A percentile compares a stretch with the other conserved stretches of the same genome.
These are phyloP conservation scores for Yamagishiella unicocca DNA, from an alignment of 139 green algal species.

Conservation along the genomic window DNA sequence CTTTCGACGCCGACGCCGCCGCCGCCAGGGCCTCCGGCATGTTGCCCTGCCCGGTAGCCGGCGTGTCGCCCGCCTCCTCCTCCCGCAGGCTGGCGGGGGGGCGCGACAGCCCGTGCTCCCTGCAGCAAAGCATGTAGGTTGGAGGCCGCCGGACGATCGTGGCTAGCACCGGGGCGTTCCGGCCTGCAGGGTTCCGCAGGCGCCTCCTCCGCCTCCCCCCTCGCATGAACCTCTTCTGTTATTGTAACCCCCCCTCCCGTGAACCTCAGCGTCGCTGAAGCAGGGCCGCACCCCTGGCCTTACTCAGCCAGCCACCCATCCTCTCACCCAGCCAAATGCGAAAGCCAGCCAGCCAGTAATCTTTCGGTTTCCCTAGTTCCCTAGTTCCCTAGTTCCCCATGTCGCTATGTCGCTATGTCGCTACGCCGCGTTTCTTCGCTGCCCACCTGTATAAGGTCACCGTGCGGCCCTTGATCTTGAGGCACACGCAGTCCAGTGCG, in stretches of 20 bases:
- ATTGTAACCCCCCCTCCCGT: no score
- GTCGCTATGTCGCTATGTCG: background rate
- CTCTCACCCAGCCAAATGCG: background rate
- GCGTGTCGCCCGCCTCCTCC: no score
- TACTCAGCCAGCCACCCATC: background rate
- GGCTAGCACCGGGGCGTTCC: no score
- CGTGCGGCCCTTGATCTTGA: conserved; percentile 32
- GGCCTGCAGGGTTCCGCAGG: no score
- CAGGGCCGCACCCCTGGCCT: background rate
- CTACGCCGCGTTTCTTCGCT: background rate
- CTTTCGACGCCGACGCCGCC: no score
- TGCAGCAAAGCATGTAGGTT: background rate
- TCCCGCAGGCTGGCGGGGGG: conserved; percentile 17
- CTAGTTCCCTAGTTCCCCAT: background rate
- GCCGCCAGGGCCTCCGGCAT: no score
- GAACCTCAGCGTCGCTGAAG: background rate
- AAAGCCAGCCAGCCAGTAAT: background rate
- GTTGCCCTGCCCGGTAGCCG: no score
- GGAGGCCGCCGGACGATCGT: background rate
- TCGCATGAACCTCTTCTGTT: no score
- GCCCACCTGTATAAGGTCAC: conserved; percentile 36
- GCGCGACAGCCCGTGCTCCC: conserved; percentile 26
- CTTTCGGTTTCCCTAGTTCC: background rate
- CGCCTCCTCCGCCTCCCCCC: no score
- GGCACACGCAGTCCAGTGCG: conserved; percentile 33